A percentile compares a stretch with the other conserved stretches of the same genome.
phyloP scores from a whole-genome alignment of 495 filamentous ascomycete species.

The Annulohypoxylon nitens region DNA sequence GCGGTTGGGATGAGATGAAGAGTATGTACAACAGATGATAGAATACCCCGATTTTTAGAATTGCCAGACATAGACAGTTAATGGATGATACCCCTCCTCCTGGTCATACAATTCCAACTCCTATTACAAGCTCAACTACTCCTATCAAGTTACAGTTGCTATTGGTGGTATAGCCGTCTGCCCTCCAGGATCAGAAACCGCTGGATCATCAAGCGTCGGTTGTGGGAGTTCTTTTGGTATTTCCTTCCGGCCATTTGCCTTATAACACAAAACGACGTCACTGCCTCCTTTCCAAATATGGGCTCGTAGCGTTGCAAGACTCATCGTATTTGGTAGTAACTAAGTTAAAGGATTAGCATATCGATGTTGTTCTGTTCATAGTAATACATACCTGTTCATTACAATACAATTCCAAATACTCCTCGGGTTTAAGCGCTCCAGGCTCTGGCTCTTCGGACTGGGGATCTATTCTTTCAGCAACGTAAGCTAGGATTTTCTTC shows the following conservation, averaged over 20 bases:
- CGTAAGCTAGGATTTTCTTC: conserved; percentile 93
- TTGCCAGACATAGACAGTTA: conserved; percentile 36
- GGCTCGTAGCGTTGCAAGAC: conserved; percentile 86
- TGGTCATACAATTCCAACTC: conserved; percentile 18
- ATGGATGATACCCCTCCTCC: conserved; percentile 44
- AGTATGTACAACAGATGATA: conserved; percentile 46
- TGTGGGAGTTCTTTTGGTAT: conserved; percentile 55
- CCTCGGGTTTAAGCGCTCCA: conserved; percentile 80
- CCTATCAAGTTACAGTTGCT: conserved; percentile 37
- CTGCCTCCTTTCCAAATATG: conserved; percentile 93
- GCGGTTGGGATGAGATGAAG: conserved; percentile 9
- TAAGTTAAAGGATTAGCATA: conserved; percentile 46
- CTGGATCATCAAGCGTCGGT: conserved; percentile 40
- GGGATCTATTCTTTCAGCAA: conserved; percentile 90
- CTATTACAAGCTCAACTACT: conserved; percentile 5
- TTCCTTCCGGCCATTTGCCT: conserved; percentile 83
- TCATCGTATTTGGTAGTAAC: conserved; percentile 77
- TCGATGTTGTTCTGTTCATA: conserved; percentile 1
- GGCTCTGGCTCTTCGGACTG: conserved; percentile 62
- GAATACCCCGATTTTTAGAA: conserved; percentile 50
- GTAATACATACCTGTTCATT: conserved; percentile 80
- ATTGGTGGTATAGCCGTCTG: conserved; percentile 33
- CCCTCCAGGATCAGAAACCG: conserved; percentile 42
- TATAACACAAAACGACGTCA: conserved; percentile 91
- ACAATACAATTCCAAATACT: conserved; percentile 94